A percentile compares a stretch with the other conserved stretches of the same genome.
These are phyloP conservation scores for Periconia sp. DNA, from an alignment of 2,329 filamentous ascomycete genomes.

Conservation along the genomic window DNA sequence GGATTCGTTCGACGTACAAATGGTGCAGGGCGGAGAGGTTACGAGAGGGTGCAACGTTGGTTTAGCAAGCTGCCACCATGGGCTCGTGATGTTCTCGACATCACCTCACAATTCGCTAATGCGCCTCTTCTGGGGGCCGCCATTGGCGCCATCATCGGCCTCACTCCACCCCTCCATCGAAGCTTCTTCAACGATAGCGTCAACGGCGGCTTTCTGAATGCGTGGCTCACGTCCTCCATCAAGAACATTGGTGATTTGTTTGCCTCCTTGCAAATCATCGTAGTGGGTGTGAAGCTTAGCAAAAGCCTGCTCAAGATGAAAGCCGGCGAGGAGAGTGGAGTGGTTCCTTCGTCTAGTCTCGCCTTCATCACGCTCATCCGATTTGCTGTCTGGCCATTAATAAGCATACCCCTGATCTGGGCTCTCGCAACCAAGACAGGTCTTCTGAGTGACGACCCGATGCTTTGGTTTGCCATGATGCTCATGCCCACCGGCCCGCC, in stretches of 20 bases:
- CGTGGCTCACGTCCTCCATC: conserved; percentile 68
- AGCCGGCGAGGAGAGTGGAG: conserved; percentile 47
- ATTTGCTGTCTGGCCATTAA: conserved; percentile 66
- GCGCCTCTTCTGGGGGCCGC: conserved; percentile 66
- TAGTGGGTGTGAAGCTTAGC: conserved; percentile 70
- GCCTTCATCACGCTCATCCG: conserved; percentile 61
- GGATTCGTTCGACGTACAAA: conserved; percentile 36
- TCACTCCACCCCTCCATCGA: conserved; percentile 64
- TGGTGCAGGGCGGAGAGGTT: conserved; percentile 38
- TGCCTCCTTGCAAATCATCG: conserved; percentile 68
- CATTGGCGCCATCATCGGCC: conserved; percentile 64
- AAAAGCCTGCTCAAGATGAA: conserved; percentile 58
- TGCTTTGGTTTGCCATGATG: conserved; percentile 71
- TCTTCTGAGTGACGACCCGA: conserved; percentile 62
- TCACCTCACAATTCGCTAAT: conserved; percentile 63
- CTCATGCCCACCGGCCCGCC: conserved; percentile 63
- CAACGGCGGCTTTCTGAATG: conserved; percentile 68
- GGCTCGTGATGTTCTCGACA: conserved; percentile 48
- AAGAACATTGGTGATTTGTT: conserved; percentile 69
- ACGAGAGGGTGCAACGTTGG: conserved; percentile 39
- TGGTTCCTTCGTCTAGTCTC: conserved; percentile 58
- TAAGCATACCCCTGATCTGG: conserved; percentile 63
- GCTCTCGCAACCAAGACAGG: conserved; percentile 59
- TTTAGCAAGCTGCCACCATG: conserved; percentile 46
- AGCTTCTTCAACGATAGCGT: conserved; percentile 66